Percentiles rank a stretch among this genome's conserved stretches.
Conservation (phyloP, 1,139 yeast genomes). For the Hyphopichia buzzinii region DNA sequence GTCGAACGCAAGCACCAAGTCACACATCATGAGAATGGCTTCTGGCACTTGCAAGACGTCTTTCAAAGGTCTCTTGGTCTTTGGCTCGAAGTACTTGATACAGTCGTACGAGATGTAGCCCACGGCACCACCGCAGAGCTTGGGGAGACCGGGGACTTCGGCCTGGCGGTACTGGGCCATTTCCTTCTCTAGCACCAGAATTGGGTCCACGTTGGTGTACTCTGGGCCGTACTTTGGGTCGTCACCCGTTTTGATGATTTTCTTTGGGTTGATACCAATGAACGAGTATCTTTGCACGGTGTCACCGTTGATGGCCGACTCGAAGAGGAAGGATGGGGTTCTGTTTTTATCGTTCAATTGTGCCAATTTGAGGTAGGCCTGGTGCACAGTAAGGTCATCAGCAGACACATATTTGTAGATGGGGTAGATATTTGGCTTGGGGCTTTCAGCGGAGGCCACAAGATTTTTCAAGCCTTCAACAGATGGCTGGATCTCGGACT, state of each 20-base stretch:
- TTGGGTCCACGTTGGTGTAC: conserved; percentile 64
- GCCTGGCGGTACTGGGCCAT: conserved; percentile 65
- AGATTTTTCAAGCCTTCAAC: conserved; percentile 47
- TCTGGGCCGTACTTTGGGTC: conserved; percentile 33
- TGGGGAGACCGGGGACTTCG: conserved; percentile 76
- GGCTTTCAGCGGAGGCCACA: conserved; percentile 26
- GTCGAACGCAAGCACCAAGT: conserved; percentile 86
- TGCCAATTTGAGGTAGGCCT: conserved; percentile 83
- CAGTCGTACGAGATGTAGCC: conserved; percentile 97
- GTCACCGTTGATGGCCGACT: conserved; percentile 86
- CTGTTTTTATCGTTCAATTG: conserved; percentile 61
- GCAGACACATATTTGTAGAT: conserved; percentile 72
- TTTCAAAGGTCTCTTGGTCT: conserved; percentile 67
- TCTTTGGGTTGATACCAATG: conserved; percentile 82
- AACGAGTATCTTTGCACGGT: conserved; percentile 87
- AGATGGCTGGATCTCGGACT: conserved; percentile 59
- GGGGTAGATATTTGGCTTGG: conserved; percentile 66
- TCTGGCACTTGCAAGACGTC: conserved; percentile 87
- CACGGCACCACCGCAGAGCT: conserved; percentile 90
- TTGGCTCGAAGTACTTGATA: conserved; percentile 93
- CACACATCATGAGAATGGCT: conserved; percentile 87
- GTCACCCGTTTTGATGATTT: conserved; percentile 77
- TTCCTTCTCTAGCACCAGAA: conserved; percentile 70
- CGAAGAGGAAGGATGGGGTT: conserved; percentile 75
- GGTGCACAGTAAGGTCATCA: conserved; percentile 81